These are phyloP conservation scores for Cochlearia excelsa DNA, from an alignment of 345 rosid species.

Conservation along the genomic window DNA sequence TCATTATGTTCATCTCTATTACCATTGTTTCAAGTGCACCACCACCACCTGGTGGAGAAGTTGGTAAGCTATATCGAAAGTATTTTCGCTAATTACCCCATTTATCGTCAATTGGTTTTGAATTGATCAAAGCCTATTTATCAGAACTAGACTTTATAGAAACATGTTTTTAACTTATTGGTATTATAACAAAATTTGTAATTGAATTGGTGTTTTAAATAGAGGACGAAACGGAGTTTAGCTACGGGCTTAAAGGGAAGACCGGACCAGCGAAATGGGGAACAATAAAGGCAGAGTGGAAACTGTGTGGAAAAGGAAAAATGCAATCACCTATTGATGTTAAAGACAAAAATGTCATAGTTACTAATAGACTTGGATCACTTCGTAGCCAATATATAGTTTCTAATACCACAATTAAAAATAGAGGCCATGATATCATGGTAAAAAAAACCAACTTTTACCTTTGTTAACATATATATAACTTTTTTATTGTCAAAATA, in stretches of 20 bases:
- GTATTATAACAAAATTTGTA: background rate
- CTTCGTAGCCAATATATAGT: constrained; percentile 54
- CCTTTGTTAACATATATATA: background rate
- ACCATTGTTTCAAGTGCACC: constrained; percentile 14
- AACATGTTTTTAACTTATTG: no score
- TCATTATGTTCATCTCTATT: background rate
- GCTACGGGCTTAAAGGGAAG: constrained; percentile 35
- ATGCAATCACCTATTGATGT: constrained; percentile 89
- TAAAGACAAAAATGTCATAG: constrained; percentile 39
- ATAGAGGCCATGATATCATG: constrained; percentile 85
- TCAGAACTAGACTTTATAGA: background rate
- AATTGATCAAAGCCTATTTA: background rate
- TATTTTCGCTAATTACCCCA: background rate
- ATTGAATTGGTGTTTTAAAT: background rate
- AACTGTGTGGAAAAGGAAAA: constrained; percentile 49
- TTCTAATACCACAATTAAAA: constrained; percentile 50
- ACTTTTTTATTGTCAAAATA: background rate
- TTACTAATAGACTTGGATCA: constrained; percentile 44
- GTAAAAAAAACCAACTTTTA: constrained; percentile 29
- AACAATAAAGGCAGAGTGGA: constrained; percentile 51
- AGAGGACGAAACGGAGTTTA: constrained; percentile 70
- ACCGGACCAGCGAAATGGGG: constrained; percentile 78
- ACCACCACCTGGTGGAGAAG: constrained; percentile 22
- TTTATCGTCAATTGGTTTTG: no score
- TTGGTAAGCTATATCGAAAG: constrained; percentile 12